phyloP scores from a whole-genome alignment of 2,329 filamentous ascomycete species.

The Aspergillus carbonarius region DNA sequence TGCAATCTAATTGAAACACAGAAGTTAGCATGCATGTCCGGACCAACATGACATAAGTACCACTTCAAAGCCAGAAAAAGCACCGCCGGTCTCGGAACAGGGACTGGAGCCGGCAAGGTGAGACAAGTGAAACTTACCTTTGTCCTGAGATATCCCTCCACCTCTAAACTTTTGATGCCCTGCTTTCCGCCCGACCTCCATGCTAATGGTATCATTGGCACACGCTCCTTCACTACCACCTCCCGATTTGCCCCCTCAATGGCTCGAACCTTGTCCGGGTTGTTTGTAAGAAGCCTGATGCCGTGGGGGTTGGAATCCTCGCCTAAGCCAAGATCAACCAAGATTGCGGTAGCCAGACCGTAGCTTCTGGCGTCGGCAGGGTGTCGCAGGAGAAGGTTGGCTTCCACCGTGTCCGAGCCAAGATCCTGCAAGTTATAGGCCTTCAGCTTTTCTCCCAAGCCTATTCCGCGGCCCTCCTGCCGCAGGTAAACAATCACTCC shows the following conservation, averaged over 20 bases:
- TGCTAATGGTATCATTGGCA: slow-evolving; percentile 91
- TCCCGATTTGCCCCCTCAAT: slow-evolving; percentile 90
- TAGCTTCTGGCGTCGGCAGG: slow-evolving; percentile 94
- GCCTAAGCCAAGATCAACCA: slow-evolving; percentile 75
- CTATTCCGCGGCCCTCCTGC: slow-evolving; percentile 94
- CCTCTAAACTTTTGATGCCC: slow-evolving; percentile 82
- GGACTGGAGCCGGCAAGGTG: neutral
- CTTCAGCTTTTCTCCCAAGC: slow-evolving; percentile 91
- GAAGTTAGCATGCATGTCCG: slow-evolving; percentile 8
- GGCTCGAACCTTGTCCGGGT: slow-evolving; percentile 92
- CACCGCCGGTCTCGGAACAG: neutral
- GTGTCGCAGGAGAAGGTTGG: slow-evolving; percentile 85
- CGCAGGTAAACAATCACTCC: slow-evolving; percentile 95
- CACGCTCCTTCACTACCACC: slow-evolving; percentile 80
- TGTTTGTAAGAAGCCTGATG: slow-evolving; percentile 87
- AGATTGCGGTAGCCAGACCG: slow-evolving; percentile 92
- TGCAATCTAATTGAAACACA: slow-evolving; percentile 61
- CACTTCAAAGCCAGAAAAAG: neutral
- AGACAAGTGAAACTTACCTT: slow-evolving; percentile 63
- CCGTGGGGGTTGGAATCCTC: slow-evolving; percentile 59
- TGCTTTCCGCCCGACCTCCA: slow-evolving; percentile 78
- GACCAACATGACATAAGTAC: neutral
- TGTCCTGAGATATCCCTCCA: slow-evolving; percentile 90
- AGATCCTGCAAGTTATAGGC: slow-evolving; percentile 97
- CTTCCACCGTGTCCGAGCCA: slow-evolving; percentile 96